Percentiles rank a stretch among this genome's conserved stretches.
These are phyloP conservation scores for Cryptococcus neoformans DNA, from an alignment of 1,284 basidiomycete genomes.

Conservation along the genomic window DNA sequence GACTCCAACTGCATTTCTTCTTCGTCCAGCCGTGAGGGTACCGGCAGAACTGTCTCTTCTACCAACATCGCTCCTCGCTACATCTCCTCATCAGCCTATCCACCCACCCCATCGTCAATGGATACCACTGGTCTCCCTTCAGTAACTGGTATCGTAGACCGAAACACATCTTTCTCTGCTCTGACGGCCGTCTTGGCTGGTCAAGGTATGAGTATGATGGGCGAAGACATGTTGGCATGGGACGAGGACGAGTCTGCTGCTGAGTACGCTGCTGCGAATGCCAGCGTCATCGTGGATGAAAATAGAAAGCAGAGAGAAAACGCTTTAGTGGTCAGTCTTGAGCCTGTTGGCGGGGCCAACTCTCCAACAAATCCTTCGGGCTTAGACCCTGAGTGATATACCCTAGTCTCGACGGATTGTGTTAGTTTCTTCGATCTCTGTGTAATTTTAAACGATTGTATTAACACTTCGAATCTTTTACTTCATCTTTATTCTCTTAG, in stretches of 20 bases:
- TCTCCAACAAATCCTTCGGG: too few species aligned
- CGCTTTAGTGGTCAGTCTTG: background rate
- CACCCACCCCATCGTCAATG: slow-evolving; percentile 4
- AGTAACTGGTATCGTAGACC: slow-evolving; percentile 2
- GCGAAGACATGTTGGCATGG: slow-evolving; percentile 2
- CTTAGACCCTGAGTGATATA: too few species aligned
- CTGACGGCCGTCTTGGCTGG: slow-evolving; percentile 3
- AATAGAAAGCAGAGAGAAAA: background rate
- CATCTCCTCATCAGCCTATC: slow-evolving; percentile 11
- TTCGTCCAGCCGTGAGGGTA: background rate
- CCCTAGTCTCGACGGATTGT: too few species aligned
- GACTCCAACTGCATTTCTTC: slow-evolving; percentile 4
- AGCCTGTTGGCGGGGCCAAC: background rate
- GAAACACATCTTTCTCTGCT: slow-evolving; percentile 5
- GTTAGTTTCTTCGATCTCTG: too few species aligned
- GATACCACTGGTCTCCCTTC: background rate
- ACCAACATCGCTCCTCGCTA: slow-evolving; percentile 3
- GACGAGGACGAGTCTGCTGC: slow-evolving; percentile 4
- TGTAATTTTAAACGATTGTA: too few species aligned
- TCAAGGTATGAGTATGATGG: slow-evolving; percentile 2
- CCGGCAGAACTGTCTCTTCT: slow-evolving; percentile 2
- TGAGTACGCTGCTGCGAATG: background rate
- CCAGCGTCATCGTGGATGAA: background rate
- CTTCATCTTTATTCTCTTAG: too few species aligned
- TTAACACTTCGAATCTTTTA: too few species aligned